Evolutionary conservation across 2,329 filamentous ascomycete species (phyloP).

Genomic region (Fusarium zealandicum): DNA sequence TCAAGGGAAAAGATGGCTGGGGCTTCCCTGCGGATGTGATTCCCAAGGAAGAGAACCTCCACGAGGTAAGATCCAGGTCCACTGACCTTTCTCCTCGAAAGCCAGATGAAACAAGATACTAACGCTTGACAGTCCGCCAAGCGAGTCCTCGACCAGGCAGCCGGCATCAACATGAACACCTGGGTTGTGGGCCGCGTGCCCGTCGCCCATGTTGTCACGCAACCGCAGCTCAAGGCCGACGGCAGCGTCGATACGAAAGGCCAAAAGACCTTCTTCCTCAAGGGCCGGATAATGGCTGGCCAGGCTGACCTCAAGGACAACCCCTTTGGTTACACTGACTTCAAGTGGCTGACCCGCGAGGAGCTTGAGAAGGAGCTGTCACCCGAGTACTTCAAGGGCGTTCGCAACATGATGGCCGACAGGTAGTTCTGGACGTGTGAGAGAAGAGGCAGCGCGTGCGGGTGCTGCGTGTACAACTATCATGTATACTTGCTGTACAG

Average conservation of each 20-base stretch:
- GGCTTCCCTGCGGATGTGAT: slow-evolving; percentile 80
- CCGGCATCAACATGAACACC: slow-evolving; percentile 96
- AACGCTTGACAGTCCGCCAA: slow-evolving; percentile 72
- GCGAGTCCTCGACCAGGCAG: slow-evolving; percentile 77
- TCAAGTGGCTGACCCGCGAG: slow-evolving; percentile 90
- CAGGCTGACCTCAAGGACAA: slow-evolving; percentile 82
- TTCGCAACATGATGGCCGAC: slow-evolving; percentile 85
- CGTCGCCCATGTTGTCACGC: slow-evolving; percentile 76
- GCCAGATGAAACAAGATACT: neutral
- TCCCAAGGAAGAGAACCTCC: slow-evolving; percentile 75
- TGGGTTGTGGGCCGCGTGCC: slow-evolving; percentile 95
- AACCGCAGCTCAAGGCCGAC: slow-evolving; percentile 57
- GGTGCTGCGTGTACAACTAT: slow-evolving; percentile 42
- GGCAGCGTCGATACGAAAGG: slow-evolving; percentile 59
- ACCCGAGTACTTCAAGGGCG: slow-evolving; percentile 72
- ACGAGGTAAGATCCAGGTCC: slow-evolving; percentile 68
- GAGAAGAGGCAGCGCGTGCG: slow-evolving; percentile 18
- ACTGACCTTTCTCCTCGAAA: neutral
- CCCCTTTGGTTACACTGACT: slow-evolving; percentile 76
- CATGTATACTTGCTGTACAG: slow-evolving; percentile 43
- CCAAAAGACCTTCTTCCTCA: slow-evolving; percentile 94
- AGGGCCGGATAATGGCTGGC: slow-evolving; percentile 95
- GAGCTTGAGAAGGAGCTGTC: slow-evolving; percentile 77
- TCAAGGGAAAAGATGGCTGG: slow-evolving; percentile 80
- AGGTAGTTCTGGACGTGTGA: slow-evolving; percentile 57